Evolutionary conservation across 495 filamentous ascomycete species (phyloP).

Genomic region (Lophiostoma macrostomum): DNA sequence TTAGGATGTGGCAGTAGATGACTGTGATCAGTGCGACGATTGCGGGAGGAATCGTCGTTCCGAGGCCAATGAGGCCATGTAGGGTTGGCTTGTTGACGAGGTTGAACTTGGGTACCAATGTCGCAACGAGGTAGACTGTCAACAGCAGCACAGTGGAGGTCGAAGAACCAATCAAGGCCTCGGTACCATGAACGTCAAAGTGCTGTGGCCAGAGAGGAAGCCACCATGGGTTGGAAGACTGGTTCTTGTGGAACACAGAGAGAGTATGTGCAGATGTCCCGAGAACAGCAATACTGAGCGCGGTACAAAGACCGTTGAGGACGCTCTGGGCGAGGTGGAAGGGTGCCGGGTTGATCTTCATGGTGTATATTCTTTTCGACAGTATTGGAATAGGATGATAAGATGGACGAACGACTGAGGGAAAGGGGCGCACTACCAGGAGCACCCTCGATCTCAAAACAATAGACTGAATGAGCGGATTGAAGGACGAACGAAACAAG

Average conservation of each 20-base stretch:
- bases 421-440: slow-evolving; percentile 20
- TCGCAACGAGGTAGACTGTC: slow-evolving; percentile 21
- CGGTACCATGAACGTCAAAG: slow-evolving; percentile 37
- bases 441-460: slow-evolving; percentile 8
- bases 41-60: slow-evolving; percentile 31
- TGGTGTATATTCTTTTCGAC: slow-evolving; percentile 3
- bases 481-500: slow-evolving; percentile 13
- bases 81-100: slow-evolving; percentile 17
- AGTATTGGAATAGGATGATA: background rate
- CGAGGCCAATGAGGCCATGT: slow-evolving; percentile 30
- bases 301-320: slow-evolving; percentile 26
- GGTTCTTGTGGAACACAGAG: slow-evolving; percentile 36
- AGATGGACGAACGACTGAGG: background rate
- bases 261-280: slow-evolving; percentile 37
- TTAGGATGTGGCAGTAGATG: slow-evolving; percentile 38
- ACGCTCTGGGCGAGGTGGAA: slow-evolving; percentile 25
- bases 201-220: slow-evolving; percentile 42
- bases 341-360: slow-evolving; percentile 33
- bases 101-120: slow-evolving; percentile 30
- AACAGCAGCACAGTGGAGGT: slow-evolving; percentile 33
- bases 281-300: slow-evolving; percentile 32
- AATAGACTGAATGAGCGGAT: background rate
- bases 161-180: slow-evolving; percentile 36
- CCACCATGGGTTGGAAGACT: slow-evolving; percentile 41
- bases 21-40: slow-evolving; percentile 35